Evolutionary conservation across 2,329 filamentous ascomycete genomes (phyloP).

Genomic region (Fusarium chuoi): DNA sequence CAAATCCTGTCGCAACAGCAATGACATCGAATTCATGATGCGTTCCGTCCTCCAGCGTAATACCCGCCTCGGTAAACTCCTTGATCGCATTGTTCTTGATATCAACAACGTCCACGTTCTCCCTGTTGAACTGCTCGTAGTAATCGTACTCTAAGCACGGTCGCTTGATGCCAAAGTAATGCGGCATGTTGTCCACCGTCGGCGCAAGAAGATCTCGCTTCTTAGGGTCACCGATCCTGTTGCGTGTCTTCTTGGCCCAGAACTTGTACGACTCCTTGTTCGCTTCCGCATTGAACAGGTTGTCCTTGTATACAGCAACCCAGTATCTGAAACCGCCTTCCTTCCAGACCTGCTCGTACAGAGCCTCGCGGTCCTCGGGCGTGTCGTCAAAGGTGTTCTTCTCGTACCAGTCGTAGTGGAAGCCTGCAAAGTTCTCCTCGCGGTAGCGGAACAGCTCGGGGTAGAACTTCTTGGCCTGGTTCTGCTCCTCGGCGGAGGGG

Average conservation of each 20-base stretch:
- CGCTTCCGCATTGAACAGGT: slow-evolving; percentile 55
- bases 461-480: slow-evolving; percentile 56
- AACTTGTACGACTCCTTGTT: slow-evolving; percentile 66
- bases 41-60: slow-evolving; percentile 53
- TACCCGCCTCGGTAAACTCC: slow-evolving; percentile 54
- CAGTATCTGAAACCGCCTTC: slow-evolving; percentile 66
- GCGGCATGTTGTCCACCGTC: slow-evolving; percentile 53
- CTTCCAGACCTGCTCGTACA: slow-evolving; percentile 61
- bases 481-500: slow-evolving; percentile 53
- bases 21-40: slow-evolving; percentile 57
- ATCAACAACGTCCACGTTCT: slow-evolving; percentile 55
- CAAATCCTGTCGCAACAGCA: slow-evolving; percentile 59
- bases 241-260: slow-evolving; percentile 63
- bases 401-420: slow-evolving; percentile 65
- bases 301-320: slow-evolving; percentile 65
- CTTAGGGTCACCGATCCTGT: slow-evolving; percentile 60
- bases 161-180: slow-evolving; percentile 66
- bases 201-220: slow-evolving; percentile 64
- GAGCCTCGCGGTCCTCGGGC: slow-evolving; percentile 59
- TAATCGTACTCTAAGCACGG: slow-evolving; percentile 56
- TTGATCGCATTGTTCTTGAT: slow-evolving; percentile 54
- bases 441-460: slow-evolving; percentile 63
- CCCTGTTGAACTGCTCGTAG: slow-evolving; percentile 60
- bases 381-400: slow-evolving; percentile 66
- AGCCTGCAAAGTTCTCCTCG: slow-evolving; percentile 66